phyloP scores from a whole-genome alignment of 306 rosid genomes.

The Lathyrus sativus region DNA sequence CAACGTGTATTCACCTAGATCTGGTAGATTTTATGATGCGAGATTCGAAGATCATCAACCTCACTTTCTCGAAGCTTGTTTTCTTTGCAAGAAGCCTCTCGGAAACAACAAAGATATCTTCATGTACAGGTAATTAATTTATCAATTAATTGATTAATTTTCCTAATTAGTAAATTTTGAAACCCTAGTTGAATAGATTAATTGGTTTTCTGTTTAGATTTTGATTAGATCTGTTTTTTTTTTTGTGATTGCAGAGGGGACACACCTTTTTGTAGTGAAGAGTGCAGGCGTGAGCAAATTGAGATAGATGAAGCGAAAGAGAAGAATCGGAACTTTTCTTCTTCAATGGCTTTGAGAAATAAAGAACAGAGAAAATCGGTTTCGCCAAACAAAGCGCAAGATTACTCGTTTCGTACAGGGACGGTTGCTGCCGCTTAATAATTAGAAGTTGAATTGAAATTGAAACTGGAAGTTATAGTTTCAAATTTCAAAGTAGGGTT shows the following conservation, averaged over 20 bases:
- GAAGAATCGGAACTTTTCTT: slow-evolving; percentile 62
- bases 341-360: slow-evolving; percentile 71
- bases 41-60: slow-evolving; percentile 81
- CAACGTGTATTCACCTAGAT: slow-evolving; percentile 51
- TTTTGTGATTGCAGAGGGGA: slow-evolving; percentile 80
- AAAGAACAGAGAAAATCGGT: slow-evolving; percentile 68
- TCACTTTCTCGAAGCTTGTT: slow-evolving; percentile 81
- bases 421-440: slow-evolving; percentile 79
- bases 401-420: slow-evolving; percentile 61
- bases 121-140: slow-evolving; percentile 73
- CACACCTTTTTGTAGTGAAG: slow-evolving; percentile 90
- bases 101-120: slow-evolving; percentile 72
- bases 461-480: neutral
- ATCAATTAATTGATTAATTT: neutral
- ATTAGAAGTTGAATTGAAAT: neutral
- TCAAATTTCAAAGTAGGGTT: slow-evolving; percentile 46
- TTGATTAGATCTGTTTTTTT: neutral
- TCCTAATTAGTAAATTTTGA: too few species aligned
- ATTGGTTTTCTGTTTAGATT: neutral
- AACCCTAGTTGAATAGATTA: too few species aligned
- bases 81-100: slow-evolving; percentile 72
- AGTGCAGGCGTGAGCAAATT: slow-evolving; percentile 85
- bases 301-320: slow-evolving; percentile 72
- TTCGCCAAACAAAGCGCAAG: slow-evolving; percentile 57
- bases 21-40: slow-evolving; percentile 70